Evolutionary conservation across 805 yeast genomes (phyloP), one percentile per base, ranked within the genome.

Genomic region (Starmerella sp.): DNA sequence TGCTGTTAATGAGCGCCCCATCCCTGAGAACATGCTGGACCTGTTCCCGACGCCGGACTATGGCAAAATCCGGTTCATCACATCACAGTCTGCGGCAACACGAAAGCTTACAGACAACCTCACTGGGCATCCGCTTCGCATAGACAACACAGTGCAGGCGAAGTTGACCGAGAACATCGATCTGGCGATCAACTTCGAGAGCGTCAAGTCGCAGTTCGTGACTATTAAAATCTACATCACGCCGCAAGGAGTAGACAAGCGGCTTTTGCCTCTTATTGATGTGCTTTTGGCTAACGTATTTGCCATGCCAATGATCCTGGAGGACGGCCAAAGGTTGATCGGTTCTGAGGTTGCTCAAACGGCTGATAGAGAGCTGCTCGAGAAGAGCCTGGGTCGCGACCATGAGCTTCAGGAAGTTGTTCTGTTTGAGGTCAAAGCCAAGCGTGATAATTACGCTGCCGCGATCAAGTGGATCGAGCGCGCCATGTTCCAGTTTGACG

Each of bases 391-490:
- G 29, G 75, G 77, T 35, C 75, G 75, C 44, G 83, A 89, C 1
- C 76, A 79, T 57, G 77, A 77, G 56, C 81, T 83, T 63, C 79
- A 80, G 14, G 97, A 93, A 64, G 66, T 84, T 30, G 67, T 87
- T 39, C 73, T 77, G 55, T 73, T 89, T 10, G 78, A 74, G 54
- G 72, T 90, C 43, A 78, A 81, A 60, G 82, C 83, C 44, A 81
- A 77, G 61, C 72, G 74, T 9, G 73, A 72, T 8, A 81, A 88
- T 55, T 93, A 90, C 65, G 54, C 60, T 0, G 76, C 76, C 48
- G 88, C 91, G 0, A 80, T 90, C 41, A 77, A 80, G 29, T 93
- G 97, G 97, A 72, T 86, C 44, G 69, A 73, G 45, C 80, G 81
- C 55, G 75, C 85, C 17, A 69, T 89, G 62, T 82, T 79, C 67